These are phyloP conservation scores for Colletotrichum horii DNA, from an alignment of 2,329 filamentous ascomycete genomes.

Conservation along the genomic window DNA sequence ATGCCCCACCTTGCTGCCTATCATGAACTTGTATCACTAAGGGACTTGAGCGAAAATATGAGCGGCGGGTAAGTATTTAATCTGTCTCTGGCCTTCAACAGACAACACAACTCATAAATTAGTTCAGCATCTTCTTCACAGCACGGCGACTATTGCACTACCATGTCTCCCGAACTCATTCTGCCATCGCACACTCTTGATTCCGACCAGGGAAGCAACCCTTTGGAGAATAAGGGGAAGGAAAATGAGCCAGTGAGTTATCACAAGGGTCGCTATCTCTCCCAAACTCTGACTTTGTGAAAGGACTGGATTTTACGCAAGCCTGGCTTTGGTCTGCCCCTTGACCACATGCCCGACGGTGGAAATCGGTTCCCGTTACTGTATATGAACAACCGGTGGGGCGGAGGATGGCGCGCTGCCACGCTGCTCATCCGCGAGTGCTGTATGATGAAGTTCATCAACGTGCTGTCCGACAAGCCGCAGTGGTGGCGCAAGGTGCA, in stretches of 20 bases:
- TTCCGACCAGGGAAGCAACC: background rate
- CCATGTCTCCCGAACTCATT: background rate
- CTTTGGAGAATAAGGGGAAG: background rate
- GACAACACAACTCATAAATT: background rate
- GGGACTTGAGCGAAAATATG: background rate
- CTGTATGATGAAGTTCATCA: constrained; percentile 31
- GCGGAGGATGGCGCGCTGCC: background rate
- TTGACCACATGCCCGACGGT: background rate
- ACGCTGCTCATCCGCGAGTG: constrained; percentile 17
- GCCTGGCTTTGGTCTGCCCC: background rate
- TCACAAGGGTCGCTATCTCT: background rate
- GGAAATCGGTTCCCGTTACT: background rate
- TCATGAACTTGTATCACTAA: background rate
- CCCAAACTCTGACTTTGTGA: background rate
- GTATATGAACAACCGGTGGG: background rate
- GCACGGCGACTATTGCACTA: background rate
- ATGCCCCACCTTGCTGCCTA: background rate
- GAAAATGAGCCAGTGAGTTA: background rate
- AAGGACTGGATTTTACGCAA: background rate
- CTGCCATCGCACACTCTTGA: background rate
- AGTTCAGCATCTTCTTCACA: background rate
- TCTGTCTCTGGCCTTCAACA: background rate
- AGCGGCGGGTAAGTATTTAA: background rate
- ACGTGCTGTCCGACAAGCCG: constrained; percentile 29
- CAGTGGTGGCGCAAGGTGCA: constrained; percentile 29